Conservation (phyloP, 2,329 filamentous ascomycete genomes). For the Alternaria alternata region DNA sequence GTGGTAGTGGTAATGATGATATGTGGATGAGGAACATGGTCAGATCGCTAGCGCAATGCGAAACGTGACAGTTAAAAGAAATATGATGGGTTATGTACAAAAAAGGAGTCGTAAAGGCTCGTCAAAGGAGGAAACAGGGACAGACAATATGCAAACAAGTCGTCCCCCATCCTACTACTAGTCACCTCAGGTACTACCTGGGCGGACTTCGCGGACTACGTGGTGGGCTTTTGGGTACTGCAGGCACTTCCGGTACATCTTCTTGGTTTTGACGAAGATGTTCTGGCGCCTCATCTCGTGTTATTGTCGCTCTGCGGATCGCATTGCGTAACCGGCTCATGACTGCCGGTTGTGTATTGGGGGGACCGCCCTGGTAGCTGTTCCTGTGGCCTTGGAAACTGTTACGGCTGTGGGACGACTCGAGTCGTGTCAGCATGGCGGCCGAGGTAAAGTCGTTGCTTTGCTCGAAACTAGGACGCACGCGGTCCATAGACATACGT, state of each 20-base stretch:
- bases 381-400: slow-evolving; percentile 36
- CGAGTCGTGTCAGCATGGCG: slow-evolving; percentile 81
- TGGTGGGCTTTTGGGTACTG: slow-evolving; percentile 27
- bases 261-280: slow-evolving; percentile 26
- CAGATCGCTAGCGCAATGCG: neutral
- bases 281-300: slow-evolving; percentile 41
- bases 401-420: slow-evolving; percentile 64
- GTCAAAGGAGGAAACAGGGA: slow-evolving; percentile 6
- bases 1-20: neutral
- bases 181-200: slow-evolving; percentile 11
- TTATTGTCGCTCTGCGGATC: slow-evolving; percentile 43
- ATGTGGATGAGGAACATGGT: slow-evolving; percentile 4
- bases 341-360: slow-evolving; percentile 23
- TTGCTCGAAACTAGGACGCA: slow-evolving; percentile 83
- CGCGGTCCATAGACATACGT: slow-evolving; percentile 84
- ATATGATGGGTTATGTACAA: slow-evolving; percentile 13
- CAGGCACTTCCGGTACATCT: slow-evolving; percentile 31
- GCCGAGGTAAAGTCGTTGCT: slow-evolving; percentile 93
- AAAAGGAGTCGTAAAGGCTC: slow-evolving; percentile 13
- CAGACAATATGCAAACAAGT: slow-evolving; percentile 10
- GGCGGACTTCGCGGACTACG: slow-evolving; percentile 32
- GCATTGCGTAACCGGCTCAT: slow-evolving; percentile 44
- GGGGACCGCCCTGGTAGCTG: slow-evolving; percentile 31
- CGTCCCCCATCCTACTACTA: slow-evolving; percentile 4
- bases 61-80: slow-evolving; percentile 1